phyloP scores from a whole-genome alignment of 768 basidiomycete species.

The Tulasnella sp. region DNA sequence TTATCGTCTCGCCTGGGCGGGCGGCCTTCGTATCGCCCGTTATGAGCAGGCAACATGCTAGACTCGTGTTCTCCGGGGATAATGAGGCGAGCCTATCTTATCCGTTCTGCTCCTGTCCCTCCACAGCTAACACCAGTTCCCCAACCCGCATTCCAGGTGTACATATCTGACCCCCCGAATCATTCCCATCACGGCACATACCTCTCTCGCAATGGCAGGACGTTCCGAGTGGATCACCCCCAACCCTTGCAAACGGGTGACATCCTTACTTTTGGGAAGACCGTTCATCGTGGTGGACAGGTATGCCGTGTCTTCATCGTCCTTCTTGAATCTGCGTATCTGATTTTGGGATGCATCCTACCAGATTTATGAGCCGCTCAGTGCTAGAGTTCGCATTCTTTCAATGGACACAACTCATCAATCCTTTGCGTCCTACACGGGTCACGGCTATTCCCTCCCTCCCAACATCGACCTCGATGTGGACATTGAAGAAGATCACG shows the following conservation, averaged over 20 bases:
- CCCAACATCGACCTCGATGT: slow-evolving; percentile 19
- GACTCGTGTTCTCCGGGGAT: slow-evolving; percentile 27
- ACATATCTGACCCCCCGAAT: slow-evolving; percentile 21
- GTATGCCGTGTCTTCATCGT: neutral
- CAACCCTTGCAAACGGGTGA: slow-evolving; percentile 13
- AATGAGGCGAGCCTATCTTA: slow-evolving; percentile 3
- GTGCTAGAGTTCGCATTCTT: slow-evolving; percentile 13
- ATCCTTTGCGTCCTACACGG: slow-evolving; percentile 12
- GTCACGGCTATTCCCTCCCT: slow-evolving; percentile 17
- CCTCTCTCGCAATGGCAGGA: slow-evolving; percentile 7
- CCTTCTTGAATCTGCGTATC: neutral
- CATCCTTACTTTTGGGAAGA: slow-evolving; percentile 27
- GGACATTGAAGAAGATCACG: neutral
- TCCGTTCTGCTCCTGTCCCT: slow-evolving; percentile 6
- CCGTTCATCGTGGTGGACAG: slow-evolving; percentile 24
- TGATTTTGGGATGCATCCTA: too few relatives aligned
- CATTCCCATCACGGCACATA: slow-evolving; percentile 28
- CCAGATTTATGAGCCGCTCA: slow-evolving; percentile 20
- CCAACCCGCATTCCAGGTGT: slow-evolving; percentile 23
- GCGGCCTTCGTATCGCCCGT: slow-evolving; percentile 23
- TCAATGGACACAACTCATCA: neutral
- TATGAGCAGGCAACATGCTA: slow-evolving; percentile 25
- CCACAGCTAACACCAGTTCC: neutral
- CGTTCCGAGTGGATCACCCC: slow-evolving; percentile 13
- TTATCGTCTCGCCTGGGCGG: neutral